These are phyloP conservation scores for Amylostereum areolatum DNA, from an alignment of 1,284 basidiomycete genomes.

Conservation along the genomic window DNA sequence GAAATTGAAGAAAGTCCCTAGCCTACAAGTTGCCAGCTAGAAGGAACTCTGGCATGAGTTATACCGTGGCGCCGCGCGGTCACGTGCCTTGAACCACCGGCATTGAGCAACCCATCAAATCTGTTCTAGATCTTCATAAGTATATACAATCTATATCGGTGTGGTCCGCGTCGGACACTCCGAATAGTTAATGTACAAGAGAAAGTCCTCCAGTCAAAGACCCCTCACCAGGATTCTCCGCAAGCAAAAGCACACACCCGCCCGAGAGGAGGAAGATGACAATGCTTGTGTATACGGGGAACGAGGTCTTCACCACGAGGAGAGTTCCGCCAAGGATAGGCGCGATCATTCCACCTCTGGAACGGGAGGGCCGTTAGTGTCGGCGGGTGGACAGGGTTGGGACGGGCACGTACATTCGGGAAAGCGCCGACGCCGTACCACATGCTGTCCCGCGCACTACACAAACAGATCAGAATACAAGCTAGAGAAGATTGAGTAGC, in stretches of 20 bases:
- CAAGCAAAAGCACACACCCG: constrained; percentile 58
- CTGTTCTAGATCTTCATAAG: too few species aligned
- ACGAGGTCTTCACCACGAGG: constrained; percentile 61
- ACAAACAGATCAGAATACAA: constrained; percentile 1
- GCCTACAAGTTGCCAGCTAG: too few species aligned
- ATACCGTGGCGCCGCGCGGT: too few species aligned
- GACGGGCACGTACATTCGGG: constrained; percentile 63
- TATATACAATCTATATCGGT: too few species aligned
- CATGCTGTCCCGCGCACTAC: constrained; percentile 85
- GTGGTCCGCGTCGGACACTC: too few species aligned
- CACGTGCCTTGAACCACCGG: too few species aligned
- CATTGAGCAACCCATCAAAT: too few species aligned
- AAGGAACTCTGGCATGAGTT: too few species aligned
- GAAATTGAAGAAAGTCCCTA: too few species aligned
- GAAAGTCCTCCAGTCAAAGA: constrained; percentile 4
- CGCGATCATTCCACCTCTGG: constrained; percentile 86
- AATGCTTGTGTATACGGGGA: constrained; percentile 79
- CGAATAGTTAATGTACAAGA: constrained; percentile 7
- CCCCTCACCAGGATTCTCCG: constrained; percentile 26
- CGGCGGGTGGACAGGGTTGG: background rate
- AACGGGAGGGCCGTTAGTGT: background rate
- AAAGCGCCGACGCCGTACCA: constrained; percentile 86
- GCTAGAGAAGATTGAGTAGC: background rate
- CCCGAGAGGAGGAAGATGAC: constrained; percentile 67
- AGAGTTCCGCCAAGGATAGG: constrained; percentile 83